Evolutionary conservation across 2,329 filamentous ascomycete species (phyloP).

Genomic region (Macrophomina pseudophaseolina): DNA sequence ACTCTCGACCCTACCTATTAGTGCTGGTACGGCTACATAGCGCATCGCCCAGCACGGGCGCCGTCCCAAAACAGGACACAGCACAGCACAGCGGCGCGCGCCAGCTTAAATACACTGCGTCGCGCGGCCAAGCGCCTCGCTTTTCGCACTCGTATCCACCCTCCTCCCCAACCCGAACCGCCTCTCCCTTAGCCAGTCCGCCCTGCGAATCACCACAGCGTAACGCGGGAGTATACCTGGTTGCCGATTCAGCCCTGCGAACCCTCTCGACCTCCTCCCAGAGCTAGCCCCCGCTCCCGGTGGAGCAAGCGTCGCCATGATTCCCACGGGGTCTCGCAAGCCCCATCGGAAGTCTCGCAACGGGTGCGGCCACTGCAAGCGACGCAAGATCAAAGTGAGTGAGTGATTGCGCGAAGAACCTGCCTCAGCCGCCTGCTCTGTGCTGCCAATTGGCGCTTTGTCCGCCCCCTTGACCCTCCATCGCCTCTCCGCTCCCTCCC

Average conservation of each 20-base stretch:
- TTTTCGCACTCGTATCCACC: constrained; percentile 3
- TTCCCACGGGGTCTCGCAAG: constrained; percentile 21
- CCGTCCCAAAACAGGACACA: neutral
- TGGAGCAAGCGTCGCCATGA: constrained; percentile 7
- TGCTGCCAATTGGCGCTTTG: neutral
- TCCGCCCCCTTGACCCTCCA: neutral
- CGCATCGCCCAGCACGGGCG: neutral
- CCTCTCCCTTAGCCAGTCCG: neutral
- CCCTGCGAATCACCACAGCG: neutral
- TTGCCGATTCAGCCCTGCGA: neutral
- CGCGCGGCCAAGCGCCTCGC: neutral
- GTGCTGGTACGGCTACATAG: neutral
- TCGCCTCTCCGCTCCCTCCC: neutral
- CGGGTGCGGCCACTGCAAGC: constrained; percentile 26
- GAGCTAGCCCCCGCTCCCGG: neutral
- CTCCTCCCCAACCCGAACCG: neutral
- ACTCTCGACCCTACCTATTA: neutral
- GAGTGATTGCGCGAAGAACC: neutral
- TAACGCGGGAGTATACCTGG: neutral
- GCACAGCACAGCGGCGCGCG: neutral
- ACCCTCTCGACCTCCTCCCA: neutral
- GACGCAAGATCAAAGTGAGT: constrained; percentile 25
- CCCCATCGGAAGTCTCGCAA: constrained; percentile 23
- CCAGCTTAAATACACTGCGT: constrained; percentile 4
- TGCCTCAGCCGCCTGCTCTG: neutral